These are phyloP conservation scores for Berkeleyomyces basicola DNA, from an alignment of 2,329 filamentous ascomycete genomes.

Conservation along the genomic window DNA sequence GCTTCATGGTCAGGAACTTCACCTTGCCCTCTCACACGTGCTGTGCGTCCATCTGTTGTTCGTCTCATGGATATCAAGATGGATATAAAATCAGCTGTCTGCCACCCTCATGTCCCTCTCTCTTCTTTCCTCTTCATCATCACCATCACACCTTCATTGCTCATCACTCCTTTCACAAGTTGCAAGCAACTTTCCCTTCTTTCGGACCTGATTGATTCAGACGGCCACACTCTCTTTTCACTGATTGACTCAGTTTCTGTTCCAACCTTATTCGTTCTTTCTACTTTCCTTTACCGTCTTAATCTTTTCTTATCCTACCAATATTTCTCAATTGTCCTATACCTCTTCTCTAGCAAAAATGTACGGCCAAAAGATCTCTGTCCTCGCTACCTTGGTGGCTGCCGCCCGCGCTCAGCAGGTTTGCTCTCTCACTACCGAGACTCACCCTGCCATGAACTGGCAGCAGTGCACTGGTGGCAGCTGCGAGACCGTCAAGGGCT, in stretches of 20 bases:
- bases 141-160: neutral
- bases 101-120: no score
- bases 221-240: neutral
- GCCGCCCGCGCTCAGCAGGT: slow-evolving; percentile 26
- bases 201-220: neutral
- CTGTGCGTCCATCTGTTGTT: neutral
- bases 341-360: neutral
- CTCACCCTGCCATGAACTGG: slow-evolving; percentile 30
- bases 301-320: neutral
- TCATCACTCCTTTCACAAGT: neutral
- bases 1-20: neutral
- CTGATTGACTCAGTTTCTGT: slow-evolving; percentile 2
- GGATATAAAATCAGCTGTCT: neutral
- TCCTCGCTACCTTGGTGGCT: slow-evolving; percentile 19
- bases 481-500: slow-evolving; percentile 26
- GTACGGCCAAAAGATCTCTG: slow-evolving; percentile 5
- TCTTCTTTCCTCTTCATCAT: neutral
- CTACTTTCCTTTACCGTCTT: neutral
- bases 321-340: neutral
- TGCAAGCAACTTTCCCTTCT: slow-evolving; percentile 1
- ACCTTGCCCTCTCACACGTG: neutral
- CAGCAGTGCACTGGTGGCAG: slow-evolving; percentile 27
- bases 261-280: neutral
- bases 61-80: neutral
- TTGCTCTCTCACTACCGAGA: slow-evolving; percentile 24